phyloP scores from a whole-genome alignment of 179 eudicot species.

The Drosera spatulata region DNA sequence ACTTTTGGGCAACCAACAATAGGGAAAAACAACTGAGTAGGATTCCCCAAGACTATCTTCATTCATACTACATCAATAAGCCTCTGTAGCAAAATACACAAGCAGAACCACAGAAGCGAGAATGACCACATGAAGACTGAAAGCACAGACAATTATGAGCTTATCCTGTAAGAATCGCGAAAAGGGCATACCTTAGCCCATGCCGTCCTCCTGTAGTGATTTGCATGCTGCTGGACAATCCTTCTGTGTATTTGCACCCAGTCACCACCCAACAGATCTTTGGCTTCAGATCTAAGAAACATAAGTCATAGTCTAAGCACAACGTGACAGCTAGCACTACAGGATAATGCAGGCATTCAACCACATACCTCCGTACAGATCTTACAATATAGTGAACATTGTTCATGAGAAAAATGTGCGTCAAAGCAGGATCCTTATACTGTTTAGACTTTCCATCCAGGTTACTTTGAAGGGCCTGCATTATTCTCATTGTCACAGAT shows the following conservation, averaged over 20 bases:
- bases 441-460: constrained; percentile 93
- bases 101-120: neutral
- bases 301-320: constrained; percentile 9
- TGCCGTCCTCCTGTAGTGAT: constrained; percentile 92
- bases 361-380: constrained; percentile 86
- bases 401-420: constrained; percentile 89
- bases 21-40: no score
- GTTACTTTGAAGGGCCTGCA: constrained; percentile 97
- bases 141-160: neutral
- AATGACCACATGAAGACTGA: neutral
- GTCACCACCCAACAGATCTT: constrained; percentile 87
- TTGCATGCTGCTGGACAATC: constrained; percentile 95
- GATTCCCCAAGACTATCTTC: no score
- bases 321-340: constrained; percentile 1
- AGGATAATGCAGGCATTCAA: constrained; percentile 2
- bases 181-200: constrained; percentile 72
- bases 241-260: constrained; percentile 99
- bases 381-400: constrained; percentile 95
- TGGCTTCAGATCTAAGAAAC: constrained; percentile 78
- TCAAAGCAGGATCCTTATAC: constrained; percentile 80
- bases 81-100: neutral
- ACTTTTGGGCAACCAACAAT: no score
- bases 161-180: neutral
- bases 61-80: no score
- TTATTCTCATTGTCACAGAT: constrained; percentile 82